Evolutionary conservation across 495 filamentous ascomycete species (phyloP).

Genomic region (Hypomontagnella monticulosa): DNA sequence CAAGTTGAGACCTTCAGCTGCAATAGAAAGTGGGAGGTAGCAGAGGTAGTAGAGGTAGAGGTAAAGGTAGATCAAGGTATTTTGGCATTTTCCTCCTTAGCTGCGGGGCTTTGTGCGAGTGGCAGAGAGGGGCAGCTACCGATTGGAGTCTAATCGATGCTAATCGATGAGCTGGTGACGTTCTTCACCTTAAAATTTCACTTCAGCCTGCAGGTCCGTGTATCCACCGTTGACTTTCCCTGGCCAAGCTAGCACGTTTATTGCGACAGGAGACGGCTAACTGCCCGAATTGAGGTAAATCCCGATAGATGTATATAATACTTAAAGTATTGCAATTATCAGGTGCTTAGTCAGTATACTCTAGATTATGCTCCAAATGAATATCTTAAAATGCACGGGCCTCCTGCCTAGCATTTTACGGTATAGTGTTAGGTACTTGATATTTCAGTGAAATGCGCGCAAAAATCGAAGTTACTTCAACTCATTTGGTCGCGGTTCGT

Average conservation of each 20-base stretch:
- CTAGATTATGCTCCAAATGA: neutral
- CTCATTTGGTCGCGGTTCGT: slow-evolving; percentile 41
- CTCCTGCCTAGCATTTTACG: neutral
- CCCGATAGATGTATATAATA: no score
- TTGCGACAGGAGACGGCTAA: no score
- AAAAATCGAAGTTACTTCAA: slow-evolving; percentile 34
- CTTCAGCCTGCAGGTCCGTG: slow-evolving; percentile 35
- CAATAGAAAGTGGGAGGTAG: slow-evolving; percentile 12
- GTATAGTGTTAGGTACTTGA: slow-evolving; percentile 31
- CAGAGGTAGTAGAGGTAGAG: no score
- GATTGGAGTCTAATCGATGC: slow-evolving; percentile 8
- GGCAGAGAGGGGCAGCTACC: slow-evolving; percentile 33
- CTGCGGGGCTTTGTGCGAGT: slow-evolving; percentile 43
- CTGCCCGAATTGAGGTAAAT: no score
- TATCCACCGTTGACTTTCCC: slow-evolving; percentile 7
- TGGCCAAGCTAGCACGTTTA: no score
- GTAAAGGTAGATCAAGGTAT: slow-evolving; percentile 23
- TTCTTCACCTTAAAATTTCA: slow-evolving; percentile 28
- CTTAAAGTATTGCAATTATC: no score
- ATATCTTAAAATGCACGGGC: slow-evolving; percentile 21
- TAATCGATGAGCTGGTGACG: slow-evolving; percentile 34
- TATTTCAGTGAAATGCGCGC: slow-evolving; percentile 15
- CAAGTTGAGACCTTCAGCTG: slow-evolving; percentile 1
- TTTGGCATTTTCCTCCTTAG: slow-evolving; percentile 39
- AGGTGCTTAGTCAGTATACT: no score